Conservation (phyloP, 805 yeast genomes). For the Hemisphaericaspora nanyangensis region DNA sequence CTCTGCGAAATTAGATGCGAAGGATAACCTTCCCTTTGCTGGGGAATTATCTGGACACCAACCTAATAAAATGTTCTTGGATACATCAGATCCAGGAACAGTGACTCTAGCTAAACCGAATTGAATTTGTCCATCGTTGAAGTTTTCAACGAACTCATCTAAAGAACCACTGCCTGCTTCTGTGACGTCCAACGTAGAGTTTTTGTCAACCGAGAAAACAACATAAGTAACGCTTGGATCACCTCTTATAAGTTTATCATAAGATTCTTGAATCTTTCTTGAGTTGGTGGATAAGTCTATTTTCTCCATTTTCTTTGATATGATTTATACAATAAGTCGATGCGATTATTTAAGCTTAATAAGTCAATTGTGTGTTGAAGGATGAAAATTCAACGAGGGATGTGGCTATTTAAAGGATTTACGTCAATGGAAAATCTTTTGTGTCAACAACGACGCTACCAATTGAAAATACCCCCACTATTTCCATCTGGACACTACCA, state of each 20-base stretch:
- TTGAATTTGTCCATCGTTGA: conserved; percentile 84
- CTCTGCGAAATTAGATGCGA: conserved; percentile 73
- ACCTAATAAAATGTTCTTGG: conserved; percentile 79
- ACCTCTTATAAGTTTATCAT: conserved; percentile 76
- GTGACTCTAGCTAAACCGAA: conserved; percentile 85
- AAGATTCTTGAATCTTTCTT: conserved; percentile 67
- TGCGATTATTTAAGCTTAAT: no score
- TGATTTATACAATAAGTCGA: no score
- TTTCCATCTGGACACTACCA: no score
- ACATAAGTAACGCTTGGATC: conserved; percentile 71
- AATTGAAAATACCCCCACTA: no score
- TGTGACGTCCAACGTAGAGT: conserved; percentile 44
- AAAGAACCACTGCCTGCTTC: conserved; percentile 62
- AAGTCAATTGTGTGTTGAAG: no score
- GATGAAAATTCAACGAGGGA: no score
- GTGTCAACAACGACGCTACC: no score
- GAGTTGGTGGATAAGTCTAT: conserved; percentile 66
- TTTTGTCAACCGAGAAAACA: conserved; percentile 70
- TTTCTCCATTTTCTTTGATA: conserved; percentile 42
- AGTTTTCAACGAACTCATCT: conserved; percentile 72
- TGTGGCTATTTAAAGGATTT: no score
- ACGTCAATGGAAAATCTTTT: no score
- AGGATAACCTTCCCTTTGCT: conserved; percentile 65
- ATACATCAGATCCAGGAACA: conserved; percentile 89
- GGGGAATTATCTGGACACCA: conserved; percentile 99